Evolutionary conservation across 75 land plant genomes (phyloP).

Genomic region (Ceratopteris richardii): DNA sequence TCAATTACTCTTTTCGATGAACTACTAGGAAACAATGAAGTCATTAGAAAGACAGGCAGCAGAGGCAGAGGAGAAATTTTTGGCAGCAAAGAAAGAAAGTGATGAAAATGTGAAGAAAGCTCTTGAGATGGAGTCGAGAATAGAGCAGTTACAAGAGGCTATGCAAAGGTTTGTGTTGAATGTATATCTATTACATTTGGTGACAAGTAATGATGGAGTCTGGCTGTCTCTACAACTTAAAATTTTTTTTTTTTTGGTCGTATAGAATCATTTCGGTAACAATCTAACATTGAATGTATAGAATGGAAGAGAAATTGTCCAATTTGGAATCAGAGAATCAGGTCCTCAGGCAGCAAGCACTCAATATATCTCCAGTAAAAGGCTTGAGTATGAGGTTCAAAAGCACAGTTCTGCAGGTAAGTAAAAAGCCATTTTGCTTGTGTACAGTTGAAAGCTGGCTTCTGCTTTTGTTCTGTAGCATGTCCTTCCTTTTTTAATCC

Average conservation of each 20-base stretch:
- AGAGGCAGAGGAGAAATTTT: conserved; percentile 68
- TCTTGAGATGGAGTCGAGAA: conserved; percentile 59
- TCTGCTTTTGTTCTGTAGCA: neutral
- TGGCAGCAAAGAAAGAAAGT: conserved; percentile 50
- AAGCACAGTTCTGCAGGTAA: conserved; percentile 40
- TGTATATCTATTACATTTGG: neutral
- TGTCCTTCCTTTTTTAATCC: conserved; percentile 4
- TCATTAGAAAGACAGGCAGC: conserved; percentile 73
- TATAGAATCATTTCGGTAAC: too few species aligned
- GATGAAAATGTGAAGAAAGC: conserved; percentile 77
- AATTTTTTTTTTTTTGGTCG: too few species aligned
- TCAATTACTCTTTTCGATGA: too few species aligned
- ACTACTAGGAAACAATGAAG: conserved; percentile 42
- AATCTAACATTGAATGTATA: too few species aligned
- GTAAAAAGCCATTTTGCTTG: neutral
- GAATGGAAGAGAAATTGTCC: conserved; percentile 80
- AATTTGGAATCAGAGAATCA: conserved; percentile 78
- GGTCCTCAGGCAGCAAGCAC: conserved; percentile 74
- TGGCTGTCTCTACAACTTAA: too few species aligned
- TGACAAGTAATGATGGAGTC: neutral
- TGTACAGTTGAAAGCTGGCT: neutral
- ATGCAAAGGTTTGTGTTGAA: conserved; percentile 59
- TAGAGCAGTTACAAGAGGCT: conserved; percentile 58
- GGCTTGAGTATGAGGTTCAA: conserved; percentile 37
- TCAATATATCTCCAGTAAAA: conserved; percentile 47